phyloP scores from a whole-genome alignment of 108 stramenopile species.

The Phaeodactylum tricornutum region DNA sequence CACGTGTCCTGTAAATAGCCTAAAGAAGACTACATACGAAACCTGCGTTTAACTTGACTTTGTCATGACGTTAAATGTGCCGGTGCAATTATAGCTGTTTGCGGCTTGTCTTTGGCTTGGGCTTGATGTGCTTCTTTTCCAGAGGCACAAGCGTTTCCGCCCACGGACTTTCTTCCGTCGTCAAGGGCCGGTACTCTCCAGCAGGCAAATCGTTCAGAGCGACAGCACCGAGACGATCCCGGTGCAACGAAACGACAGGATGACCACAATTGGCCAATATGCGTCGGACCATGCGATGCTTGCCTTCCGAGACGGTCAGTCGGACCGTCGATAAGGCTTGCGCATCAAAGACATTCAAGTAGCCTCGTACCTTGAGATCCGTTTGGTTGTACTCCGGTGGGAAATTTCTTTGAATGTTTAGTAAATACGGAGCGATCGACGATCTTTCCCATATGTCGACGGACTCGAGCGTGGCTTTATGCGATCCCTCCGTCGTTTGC shows the following conservation, averaged over 20 bases:
- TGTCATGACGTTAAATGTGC: no score
- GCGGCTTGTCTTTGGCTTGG: no score
- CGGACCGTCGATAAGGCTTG: conserved; percentile 43
- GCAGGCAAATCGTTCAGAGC: no score
- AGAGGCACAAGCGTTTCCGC: no score
- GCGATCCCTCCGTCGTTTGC: conserved; percentile 28
- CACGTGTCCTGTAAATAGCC: no score
- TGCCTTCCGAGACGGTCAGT: conserved; percentile 70
- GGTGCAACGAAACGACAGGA: conserved; percentile 56
- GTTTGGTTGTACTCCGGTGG: conserved; percentile 29
- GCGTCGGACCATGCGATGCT: conserved; percentile 79
- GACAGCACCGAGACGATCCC: conserved; percentile 46
- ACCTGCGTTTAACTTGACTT: no score
- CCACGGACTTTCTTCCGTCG: no score
- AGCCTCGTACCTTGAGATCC: conserved; percentile 25
- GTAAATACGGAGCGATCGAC: conserved; percentile 8
- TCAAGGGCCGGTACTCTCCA: no score
- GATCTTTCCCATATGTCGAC: conserved; percentile 1
- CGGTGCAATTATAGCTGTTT: no score
- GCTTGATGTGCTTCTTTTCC: no score
- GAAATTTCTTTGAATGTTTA: conserved; percentile 20
- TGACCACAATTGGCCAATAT: conserved; percentile 76
- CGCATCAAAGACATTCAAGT: conserved; percentile 27
- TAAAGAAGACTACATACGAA: no score
- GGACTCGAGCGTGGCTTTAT: conserved; percentile 5